Percentiles rank a stretch among this genome's conserved stretches.
Conservation (phyloP, 2,329 filamentous ascomycete species). For the Phyllosticta paracitricarpa region DNA sequence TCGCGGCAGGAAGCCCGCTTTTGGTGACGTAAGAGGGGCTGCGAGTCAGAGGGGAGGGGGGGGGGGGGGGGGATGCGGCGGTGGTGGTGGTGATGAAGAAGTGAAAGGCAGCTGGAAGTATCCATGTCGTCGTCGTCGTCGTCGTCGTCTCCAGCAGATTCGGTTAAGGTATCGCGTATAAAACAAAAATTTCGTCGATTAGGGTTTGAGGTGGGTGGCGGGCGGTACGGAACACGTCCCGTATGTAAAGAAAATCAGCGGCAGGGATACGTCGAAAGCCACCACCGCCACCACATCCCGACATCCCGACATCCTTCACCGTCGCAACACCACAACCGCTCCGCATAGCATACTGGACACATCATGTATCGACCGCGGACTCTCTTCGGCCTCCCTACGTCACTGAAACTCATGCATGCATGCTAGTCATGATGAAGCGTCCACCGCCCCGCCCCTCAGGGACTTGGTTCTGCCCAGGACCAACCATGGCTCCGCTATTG, state of each 20-base stretch:
- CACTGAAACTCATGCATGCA: constrained; percentile 9
- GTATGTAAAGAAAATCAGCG: too few species aligned
- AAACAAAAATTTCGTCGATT: too few species aligned
- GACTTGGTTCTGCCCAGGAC: constrained; percentile 3
- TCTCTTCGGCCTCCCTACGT: constrained; percentile 8
- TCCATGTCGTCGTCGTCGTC: too few species aligned
- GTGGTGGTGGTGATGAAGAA: too few species aligned
- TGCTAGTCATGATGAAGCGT: neutral
- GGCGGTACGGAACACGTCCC: too few species aligned
- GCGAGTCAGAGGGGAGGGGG: neutral
- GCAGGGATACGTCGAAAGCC: too few species aligned
- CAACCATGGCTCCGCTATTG: constrained; percentile 7
- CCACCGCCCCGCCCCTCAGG: constrained; percentile 8
- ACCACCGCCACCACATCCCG: neutral
- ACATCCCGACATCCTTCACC: neutral
- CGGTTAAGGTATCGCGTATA: too few species aligned
- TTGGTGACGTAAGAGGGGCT: neutral
- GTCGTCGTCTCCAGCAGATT: too few species aligned
- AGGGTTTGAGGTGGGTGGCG: too few species aligned
- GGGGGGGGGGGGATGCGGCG: too few species aligned
- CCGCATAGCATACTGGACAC: neutral
- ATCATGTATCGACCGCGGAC: neutral
- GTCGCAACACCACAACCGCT: neutral
- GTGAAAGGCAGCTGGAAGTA: too few species aligned
- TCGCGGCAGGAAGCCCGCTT: constrained; percentile 1